Base-by-base conservation (phyloP, 1,284 basidiomycete genomes). In the Pterulicium gracile region DNA sequence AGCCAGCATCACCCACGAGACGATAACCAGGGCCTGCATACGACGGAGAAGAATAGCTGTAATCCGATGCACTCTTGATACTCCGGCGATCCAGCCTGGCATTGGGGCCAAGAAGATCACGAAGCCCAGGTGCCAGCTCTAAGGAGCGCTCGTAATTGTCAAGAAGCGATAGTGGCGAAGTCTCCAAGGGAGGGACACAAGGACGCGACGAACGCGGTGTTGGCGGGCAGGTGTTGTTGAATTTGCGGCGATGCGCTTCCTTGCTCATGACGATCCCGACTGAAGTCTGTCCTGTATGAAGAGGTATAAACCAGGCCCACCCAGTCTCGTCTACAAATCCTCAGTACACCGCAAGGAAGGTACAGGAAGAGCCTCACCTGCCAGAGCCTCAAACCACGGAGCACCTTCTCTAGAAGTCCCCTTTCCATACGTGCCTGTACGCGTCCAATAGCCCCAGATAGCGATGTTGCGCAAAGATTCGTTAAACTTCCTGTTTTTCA, bases 281-380 rank as follows among this genome's bases (percentile, higher is more conserved):
- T 2, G 78, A 80, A 0, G 72, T 71, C 10, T 71, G 67, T 1
- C 71, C 75, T 47, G 70, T 66, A 50, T 74, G 69, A 19, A 81
- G 63, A 3, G 79, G 79, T 27, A 81, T 81, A 48, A 77, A 75
- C 75, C 79, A 81, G 4, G 68, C 72, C 79, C 78, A 81, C 3
- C 77, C 79, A 20, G 70, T 69, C 53, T 77, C 71, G 48, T 81
- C 78, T 79, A 51, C 27, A 21, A n/a, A 43, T 35, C 12, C 17
- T 10, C 27, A n/a, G n/a, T 32, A 17, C 15, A 39, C 19, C 36
- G 5, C n/a, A 7, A 39, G 36, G 36, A 4, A 4, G 15, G 15
- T 4, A 15, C 12, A 17, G 17, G 18, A 45, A 36, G 27, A 36
- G 32, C 21, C 18, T 7, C 44, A 44, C 46, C 46, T 4, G 41